These are phyloP conservation scores for Kwoniella newhampshirensis DNA, from an alignment of 768 basidiomycete genomes.

Conservation along the genomic window DNA sequence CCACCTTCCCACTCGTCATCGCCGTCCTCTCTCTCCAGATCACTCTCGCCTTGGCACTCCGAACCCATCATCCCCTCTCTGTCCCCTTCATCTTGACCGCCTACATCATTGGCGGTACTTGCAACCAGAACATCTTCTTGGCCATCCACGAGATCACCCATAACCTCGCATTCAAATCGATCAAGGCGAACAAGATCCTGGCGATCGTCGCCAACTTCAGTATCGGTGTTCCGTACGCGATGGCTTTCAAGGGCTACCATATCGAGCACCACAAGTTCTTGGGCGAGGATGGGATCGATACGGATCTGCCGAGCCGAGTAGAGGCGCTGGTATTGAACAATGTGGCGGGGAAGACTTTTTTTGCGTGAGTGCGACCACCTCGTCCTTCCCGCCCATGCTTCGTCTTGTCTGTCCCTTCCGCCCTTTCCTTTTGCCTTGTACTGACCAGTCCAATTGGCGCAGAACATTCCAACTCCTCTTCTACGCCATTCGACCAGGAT, in stretches of 20 bases:
- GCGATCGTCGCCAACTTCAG: constrained; percentile 90
- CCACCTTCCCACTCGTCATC: constrained; percentile 87
- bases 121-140: constrained; percentile 96
- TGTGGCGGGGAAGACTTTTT: constrained; percentile 96
- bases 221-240: constrained; percentile 91
- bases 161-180: constrained; percentile 84
- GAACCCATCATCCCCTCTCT: constrained; percentile 68
- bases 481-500: constrained; percentile 92
- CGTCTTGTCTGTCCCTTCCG: background rate
- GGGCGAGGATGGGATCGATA: constrained; percentile 94
- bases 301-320: constrained; percentile 82
- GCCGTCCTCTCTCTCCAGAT: constrained; percentile 78
- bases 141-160: constrained; percentile 99
- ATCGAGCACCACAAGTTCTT: constrained; percentile 94
- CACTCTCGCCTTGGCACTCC: constrained; percentile 63
- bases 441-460: background rate
- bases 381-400: background rate
- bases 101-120: constrained; percentile 86
- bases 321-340: constrained; percentile 88
- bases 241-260: constrained; percentile 96
- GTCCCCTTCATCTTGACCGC: constrained; percentile 71
- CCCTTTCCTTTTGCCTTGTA: background rate
- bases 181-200: constrained; percentile 77
- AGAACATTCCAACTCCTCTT: constrained; percentile 96
- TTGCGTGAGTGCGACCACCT: constrained; percentile 66